These are phyloP conservation scores for Daldinia eschscholtzii DNA, from an alignment of 2,329 filamentous ascomycete genomes.

Conservation along the genomic window DNA sequence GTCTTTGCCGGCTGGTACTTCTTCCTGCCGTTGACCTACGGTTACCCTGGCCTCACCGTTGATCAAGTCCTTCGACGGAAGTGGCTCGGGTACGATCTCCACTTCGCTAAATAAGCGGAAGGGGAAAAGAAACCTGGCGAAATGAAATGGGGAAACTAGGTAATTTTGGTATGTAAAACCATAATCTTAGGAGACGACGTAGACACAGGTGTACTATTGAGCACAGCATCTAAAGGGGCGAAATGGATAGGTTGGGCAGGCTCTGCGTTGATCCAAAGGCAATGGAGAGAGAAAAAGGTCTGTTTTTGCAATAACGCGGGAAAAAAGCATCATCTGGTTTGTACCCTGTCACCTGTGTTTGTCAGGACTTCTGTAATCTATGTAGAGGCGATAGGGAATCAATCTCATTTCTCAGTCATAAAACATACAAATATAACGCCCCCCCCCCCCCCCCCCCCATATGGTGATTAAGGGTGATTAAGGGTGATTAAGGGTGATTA, in stretches of 20 bases:
- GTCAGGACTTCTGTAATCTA: slow-evolving; percentile 31
- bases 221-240: slow-evolving; percentile 34
- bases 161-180: slow-evolving; percentile 33
- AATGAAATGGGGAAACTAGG: not conserved
- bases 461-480: not conserved
- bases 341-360: slow-evolving; percentile 16
- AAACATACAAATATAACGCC: not conserved
- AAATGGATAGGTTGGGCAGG: slow-evolving; percentile 44
- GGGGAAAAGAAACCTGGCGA: not conserved
- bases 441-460: no score
- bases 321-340: slow-evolving; percentile 14
- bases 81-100: slow-evolving; percentile 96
- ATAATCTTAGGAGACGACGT: slow-evolving; percentile 26
- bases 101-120: slow-evolving; percentile 88
- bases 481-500: not conserved
- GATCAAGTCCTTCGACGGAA: slow-evolving; percentile 85
- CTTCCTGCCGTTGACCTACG: slow-evolving; percentile 96
- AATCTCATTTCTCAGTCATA: slow-evolving; percentile 23
- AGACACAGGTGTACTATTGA: slow-evolving; percentile 47
- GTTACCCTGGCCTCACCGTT: slow-evolving; percentile 87
- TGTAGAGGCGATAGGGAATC: slow-evolving; percentile 23
- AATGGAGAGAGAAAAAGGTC: slow-evolving; percentile 36
- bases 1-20: slow-evolving; percentile 87
- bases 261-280: slow-evolving; percentile 20
- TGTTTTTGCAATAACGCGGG: slow-evolving; percentile 33